A percentile compares a stretch with the other conserved stretches of the same genome.
Evolutionary conservation across 225 moss, liverwort and hornwort species (phyloP).

Genomic region (Lunularia cruciata): DNA sequence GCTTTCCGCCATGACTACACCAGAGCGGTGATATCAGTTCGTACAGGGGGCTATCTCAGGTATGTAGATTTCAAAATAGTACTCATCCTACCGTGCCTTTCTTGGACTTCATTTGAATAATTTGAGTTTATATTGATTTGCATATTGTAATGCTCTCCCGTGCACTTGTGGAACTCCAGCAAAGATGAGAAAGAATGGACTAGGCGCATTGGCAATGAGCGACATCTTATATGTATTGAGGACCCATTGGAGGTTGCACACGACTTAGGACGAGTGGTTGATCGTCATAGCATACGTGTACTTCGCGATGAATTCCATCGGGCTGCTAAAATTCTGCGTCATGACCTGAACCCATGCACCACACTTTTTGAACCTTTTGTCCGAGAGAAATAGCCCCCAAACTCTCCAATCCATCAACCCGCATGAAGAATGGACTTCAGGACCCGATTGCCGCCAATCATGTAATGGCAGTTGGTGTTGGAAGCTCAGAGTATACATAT

Average conservation of each 20-base stretch:
- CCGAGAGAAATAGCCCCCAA: slow-evolving; percentile 54
- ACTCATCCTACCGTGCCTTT: not conserved
- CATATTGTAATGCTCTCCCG: not conserved
- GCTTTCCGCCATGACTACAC: slow-evolving; percentile 93
- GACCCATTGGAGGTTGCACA: slow-evolving; percentile 89
- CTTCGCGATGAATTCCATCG: slow-evolving; percentile 92
- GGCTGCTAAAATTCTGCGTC: slow-evolving; percentile 74
- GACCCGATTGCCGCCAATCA: slow-evolving; percentile 1
- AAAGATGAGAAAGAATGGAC: slow-evolving; percentile 99
- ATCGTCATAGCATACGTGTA: slow-evolving; percentile 90
- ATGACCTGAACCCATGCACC: slow-evolving; percentile 66
- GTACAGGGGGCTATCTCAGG: slow-evolving; percentile 89
- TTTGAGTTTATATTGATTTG: not conserved
- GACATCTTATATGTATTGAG: slow-evolving; percentile 96
- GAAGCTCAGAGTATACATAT: slow-evolving; percentile 1
- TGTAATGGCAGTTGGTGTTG: slow-evolving; percentile 13
- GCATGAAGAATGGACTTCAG: slow-evolving; percentile 3
- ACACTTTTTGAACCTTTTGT: slow-evolving; percentile 85
- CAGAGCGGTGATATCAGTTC: slow-evolving; percentile 84
- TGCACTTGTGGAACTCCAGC: slow-evolving; percentile 42
- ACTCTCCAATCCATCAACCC: not conserved
- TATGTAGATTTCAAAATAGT: slow-evolving; percentile 29
- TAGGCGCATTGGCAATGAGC: slow-evolving; percentile 93
- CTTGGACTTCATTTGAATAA: not conserved
- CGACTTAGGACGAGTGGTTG: slow-evolving; percentile 98